Base-by-base conservation (phyloP, 176 grass and related monocot species). In the Carex pumila region DNA sequence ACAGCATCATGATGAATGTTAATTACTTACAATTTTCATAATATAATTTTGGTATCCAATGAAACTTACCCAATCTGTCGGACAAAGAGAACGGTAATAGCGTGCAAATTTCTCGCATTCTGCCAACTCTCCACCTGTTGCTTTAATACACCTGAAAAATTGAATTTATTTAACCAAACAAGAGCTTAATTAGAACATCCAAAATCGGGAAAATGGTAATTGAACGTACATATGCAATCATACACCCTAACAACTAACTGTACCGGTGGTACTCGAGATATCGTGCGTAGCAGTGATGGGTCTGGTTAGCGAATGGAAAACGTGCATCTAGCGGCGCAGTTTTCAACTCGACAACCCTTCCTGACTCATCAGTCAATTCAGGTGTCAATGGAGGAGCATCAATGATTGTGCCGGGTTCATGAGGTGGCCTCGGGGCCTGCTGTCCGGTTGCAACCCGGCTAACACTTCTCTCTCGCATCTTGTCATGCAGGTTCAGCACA, bases 181-280 rank as follows among this genome's bases (percentile, higher is more conserved):
- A 18, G 31, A 1, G 13, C 11, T 36, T 8, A 32, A 9, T 45
- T 45, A 45, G 29, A 30, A 32, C 12, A 36, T 37, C 7, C 12
- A 15, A 67, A 36, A 29, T 64, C 9, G 11, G 61, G 61, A 2
- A 66, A 66, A 66, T 34, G 3, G 10, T 66, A 31, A 66, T 5
- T 66, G 8, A 66, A 66, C 15, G 12, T 14, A 66, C 15, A 3
- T 6, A 34, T 34, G 11, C 29, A 66, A 66, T 21, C 3, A 22
- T 21, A 73, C 18, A 73, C 19, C 47, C 47, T 55, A 68, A 61
- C 1, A 83, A 21, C 32, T 4, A 79, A 18, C 37, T 0, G 21
- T 65, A 89, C 90, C 71, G 9, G 70, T 89, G 88, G 79, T 84
- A 92, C 62, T 92, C 85, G 14, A 87, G 69, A 82, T 92, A 89